These are phyloP conservation scores for Ceratocystis alfenasii DNA, from an alignment of 2,329 filamentous ascomycete species.

Conservation along the genomic window DNA sequence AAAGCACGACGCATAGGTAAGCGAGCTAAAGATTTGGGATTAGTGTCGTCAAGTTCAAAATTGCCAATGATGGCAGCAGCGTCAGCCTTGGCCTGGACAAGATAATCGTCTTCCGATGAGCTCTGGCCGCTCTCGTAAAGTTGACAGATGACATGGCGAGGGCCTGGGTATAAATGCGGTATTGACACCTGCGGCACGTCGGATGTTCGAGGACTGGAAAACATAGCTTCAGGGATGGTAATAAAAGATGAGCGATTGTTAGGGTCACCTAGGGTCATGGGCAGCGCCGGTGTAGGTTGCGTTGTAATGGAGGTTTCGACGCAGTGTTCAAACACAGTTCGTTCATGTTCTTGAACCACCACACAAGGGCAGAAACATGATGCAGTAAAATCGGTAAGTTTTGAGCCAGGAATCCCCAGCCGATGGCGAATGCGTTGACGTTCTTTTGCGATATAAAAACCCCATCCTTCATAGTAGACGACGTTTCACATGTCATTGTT, in stretches of 20 bases:
- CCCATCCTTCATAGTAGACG: conserved; percentile 18
- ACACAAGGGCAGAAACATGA: conserved; percentile 21
- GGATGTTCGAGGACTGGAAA: conserved; percentile 12
- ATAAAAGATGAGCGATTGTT: conserved; percentile 20
- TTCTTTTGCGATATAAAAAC: conserved; percentile 20
- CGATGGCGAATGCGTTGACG: conserved; percentile 19
- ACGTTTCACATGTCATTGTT: conserved; percentile 21
- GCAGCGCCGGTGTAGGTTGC: conserved; percentile 18
- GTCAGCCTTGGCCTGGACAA: conserved; percentile 18
- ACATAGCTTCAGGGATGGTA: conserved; percentile 20
- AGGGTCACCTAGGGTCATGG: conserved; percentile 21
- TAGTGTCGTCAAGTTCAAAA: conserved; percentile 11
- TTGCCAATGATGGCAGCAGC: conserved; percentile 16
- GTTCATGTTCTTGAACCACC: conserved; percentile 20
- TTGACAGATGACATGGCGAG: conserved; percentile 13
- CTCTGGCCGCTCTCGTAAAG: conserved; percentile 18
- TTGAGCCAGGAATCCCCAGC: conserved; percentile 19
- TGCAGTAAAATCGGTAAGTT: conserved; percentile 12
- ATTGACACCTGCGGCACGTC: not conserved
- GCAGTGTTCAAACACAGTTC: conserved; percentile 21
- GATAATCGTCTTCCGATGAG: conserved; percentile 16
- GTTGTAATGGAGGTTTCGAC: conserved; percentile 17
- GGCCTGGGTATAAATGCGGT: not conserved
- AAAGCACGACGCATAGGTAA: conserved; percentile 8
- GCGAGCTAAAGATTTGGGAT: not conserved